These are phyloP conservation scores for Teratosphaeriaceae sp. DNA, from an alignment of 2,329 filamentous ascomycete genomes.

Conservation along the genomic window DNA sequence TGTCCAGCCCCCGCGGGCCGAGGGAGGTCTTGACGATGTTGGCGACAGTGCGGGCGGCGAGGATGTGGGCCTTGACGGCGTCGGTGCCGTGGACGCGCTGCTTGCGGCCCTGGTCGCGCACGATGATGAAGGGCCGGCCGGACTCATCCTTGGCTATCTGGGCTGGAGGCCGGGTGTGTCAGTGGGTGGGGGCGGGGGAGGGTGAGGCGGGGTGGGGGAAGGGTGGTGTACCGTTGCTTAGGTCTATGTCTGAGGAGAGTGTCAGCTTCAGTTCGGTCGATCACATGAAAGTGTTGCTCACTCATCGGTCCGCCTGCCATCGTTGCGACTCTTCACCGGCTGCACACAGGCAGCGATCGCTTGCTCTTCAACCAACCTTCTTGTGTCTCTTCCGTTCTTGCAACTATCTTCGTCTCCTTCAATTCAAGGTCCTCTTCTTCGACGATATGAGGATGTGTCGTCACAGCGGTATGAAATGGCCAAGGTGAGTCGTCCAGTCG, in stretches of 20 bases:
- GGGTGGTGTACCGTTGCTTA: constrained; percentile 65
- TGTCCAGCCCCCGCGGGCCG: constrained; percentile 92
- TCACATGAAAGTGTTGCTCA: constrained; percentile 32
- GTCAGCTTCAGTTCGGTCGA: constrained; percentile 4
- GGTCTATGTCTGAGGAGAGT: constrained; percentile 68
- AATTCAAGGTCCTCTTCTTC: no score
- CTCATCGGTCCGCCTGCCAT: constrained; percentile 50
- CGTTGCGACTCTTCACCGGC: constrained; percentile 23
- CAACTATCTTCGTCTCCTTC: no score
- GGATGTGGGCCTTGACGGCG: constrained; percentile 96
- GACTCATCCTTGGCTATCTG: constrained; percentile 93
- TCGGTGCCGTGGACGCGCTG: constrained; percentile 95
- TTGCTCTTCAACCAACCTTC: background rate
- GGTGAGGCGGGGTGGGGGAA: constrained; percentile 1
- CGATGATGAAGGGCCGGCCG: constrained; percentile 94
- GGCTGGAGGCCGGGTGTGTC: constrained; percentile 35
- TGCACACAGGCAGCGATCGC: constrained; percentile 6
- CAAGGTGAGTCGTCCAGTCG: background rate
- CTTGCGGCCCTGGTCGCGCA: constrained; percentile 97
- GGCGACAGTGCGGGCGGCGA: constrained; percentile 90
- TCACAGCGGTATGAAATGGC: background rate
- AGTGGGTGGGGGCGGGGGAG: background rate
- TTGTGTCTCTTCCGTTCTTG: background rate
- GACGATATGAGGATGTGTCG: background rate
- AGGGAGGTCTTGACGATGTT: constrained; percentile 97